These are phyloP conservation scores for Kwoniella shivajii DNA, from an alignment of 1,284 basidiomycete species.

Conservation along the genomic window DNA sequence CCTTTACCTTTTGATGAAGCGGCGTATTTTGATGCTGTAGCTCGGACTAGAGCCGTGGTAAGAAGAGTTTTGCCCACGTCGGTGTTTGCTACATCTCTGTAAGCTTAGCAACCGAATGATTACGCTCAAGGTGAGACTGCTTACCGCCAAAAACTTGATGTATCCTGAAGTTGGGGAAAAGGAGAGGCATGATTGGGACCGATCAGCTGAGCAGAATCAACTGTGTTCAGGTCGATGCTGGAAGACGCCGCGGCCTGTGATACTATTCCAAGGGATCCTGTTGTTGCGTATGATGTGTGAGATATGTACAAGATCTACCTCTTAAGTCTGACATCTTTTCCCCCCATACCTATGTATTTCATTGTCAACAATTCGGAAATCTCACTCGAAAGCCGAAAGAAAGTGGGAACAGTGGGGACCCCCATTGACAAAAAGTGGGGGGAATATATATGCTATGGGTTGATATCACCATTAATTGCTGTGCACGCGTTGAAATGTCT, in stretches of 20 bases:
- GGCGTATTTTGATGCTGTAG: conserved; percentile 60
- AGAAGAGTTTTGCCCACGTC: conserved; percentile 86
- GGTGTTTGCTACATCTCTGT: conserved; percentile 25
- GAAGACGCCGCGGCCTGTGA: too few species aligned
- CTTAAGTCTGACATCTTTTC: too few species aligned
- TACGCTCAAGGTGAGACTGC: too few species aligned
- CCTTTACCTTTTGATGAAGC: conserved; percentile 47
- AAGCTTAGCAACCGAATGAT: conserved; percentile 20
- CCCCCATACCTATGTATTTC: too few species aligned
- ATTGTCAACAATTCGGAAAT: too few species aligned
- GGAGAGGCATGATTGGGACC: conserved; percentile 55
- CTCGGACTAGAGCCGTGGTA: conserved; percentile 76
- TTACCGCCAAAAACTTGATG: conserved; percentile 80
- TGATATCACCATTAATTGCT: background rate
- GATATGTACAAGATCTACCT: too few species aligned
- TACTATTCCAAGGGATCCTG: too few species aligned
- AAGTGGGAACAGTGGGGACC: too few species aligned
- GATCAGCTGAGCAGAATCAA: background rate
- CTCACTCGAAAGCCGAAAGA: too few species aligned
- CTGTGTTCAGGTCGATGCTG: background rate
- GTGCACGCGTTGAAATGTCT: background rate
- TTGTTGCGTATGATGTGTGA: too few species aligned
- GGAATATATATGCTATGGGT: too few species aligned
- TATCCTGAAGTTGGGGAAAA: conserved; percentile 76
- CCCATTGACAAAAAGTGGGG: too few species aligned